Evolutionary conservation across 1,139 yeast species (phyloP), one percentile per base, ranked within the genome.

Genomic region (Protomyces inundatus): DNA sequence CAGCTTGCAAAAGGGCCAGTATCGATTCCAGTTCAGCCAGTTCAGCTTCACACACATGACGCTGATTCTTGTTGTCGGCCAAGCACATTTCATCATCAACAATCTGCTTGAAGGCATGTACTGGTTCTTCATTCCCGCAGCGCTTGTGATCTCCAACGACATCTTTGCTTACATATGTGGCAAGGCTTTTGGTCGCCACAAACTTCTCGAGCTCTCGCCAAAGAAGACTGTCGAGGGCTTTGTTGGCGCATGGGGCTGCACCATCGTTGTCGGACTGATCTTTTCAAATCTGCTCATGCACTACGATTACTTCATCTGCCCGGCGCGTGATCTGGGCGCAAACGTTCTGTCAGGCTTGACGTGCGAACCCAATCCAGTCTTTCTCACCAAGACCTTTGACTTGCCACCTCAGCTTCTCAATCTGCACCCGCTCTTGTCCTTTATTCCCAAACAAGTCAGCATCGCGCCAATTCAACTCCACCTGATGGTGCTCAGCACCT

Each of bases 151-250:
- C 70, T 88, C 90, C 65, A 93, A 93, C 75, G 99, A 93, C 74
- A 90, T 91, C 64, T 91, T 90, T 80, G 98, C 99, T 42, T 93
- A 93, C 74, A 80, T 93, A 66, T 93, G 98, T 77, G 99, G 99
- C 59, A 93, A 93, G 70, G 89, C 98, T 1, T 90, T 93, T 77
- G 99, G 99, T 61, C 84, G 82, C 68, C 91, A 98, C 57, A 97
- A 89, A 73, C 83, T 93, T 72, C 90, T 95, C 71, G 91, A 88
- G 65, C 89, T 93, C 69, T 89, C 97, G 14, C 98, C 99, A 61
- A 93, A 93, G 76, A 93, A 93, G 77, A 93, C 99, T 0, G 91
- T 91, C 35, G 99, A 93, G 77, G 99, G 99, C 2, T 93, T 93
- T 73, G 77, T 91, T 55, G 99, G 99, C 63, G 99, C 98, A 32